A percentile compares a stretch with the other conserved stretches of the same genome.
These are phyloP conservation scores for Populus hybrid DNA, from an alignment of 441 rosid genomes.

Conservation along the genomic window DNA sequence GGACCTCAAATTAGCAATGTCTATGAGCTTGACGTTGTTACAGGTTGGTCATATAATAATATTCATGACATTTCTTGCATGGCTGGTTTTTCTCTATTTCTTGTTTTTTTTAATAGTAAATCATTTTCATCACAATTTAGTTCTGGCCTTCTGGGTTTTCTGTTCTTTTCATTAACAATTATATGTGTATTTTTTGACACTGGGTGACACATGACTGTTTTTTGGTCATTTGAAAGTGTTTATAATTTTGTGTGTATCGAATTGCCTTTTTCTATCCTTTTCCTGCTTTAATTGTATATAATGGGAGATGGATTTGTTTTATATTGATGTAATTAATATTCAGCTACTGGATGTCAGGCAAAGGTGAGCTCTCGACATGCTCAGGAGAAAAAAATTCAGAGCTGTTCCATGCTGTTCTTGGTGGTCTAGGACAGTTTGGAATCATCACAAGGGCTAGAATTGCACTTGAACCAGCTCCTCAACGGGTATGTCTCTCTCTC, in stretches of 20 bases:
- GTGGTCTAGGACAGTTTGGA: slow-evolving; percentile 96
- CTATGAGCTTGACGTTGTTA: slow-evolving; percentile 85
- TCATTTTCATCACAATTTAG: neutral
- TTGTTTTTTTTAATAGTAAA: neutral
- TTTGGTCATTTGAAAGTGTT: neutral
- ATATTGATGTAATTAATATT: neutral
- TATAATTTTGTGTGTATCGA: neutral
- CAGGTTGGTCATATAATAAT: slow-evolving; percentile 41
- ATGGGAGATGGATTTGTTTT: neutral
- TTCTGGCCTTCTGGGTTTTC: neutral
- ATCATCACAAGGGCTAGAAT: slow-evolving; percentile 93
- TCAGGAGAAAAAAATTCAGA: slow-evolving; percentile 60
- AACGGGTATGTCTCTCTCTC: slow-evolving; percentile 46
- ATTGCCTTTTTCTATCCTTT: too few relatives aligned
- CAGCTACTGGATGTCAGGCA: slow-evolving; percentile 38
- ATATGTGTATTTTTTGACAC: neutral
- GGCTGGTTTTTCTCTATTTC: neutral
- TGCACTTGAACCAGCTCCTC: slow-evolving; percentile 81
- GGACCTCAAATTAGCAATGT: slow-evolving; percentile 95
- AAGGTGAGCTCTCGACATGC: slow-evolving; percentile 75
- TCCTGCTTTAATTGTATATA: neutral
- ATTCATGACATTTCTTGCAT: neutral
- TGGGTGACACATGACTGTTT: neutral
- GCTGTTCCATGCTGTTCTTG: slow-evolving; percentile 83
- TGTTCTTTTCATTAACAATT: neutral